phyloP scores from a whole-genome alignment of 2,329 filamentous ascomycete genomes.

The Tricladium varicosporioides region DNA sequence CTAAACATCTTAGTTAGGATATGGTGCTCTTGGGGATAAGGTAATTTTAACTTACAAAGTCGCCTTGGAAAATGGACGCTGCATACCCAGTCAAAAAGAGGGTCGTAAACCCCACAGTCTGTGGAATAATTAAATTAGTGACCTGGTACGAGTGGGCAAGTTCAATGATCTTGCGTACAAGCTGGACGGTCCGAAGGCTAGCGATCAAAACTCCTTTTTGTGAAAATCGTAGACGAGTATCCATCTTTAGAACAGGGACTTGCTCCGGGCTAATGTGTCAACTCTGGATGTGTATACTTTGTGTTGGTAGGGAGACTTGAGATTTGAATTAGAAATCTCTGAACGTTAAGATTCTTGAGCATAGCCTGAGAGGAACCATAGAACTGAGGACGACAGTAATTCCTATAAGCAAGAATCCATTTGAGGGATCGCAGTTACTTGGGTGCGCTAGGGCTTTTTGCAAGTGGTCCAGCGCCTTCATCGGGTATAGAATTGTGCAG shows the following conservation, averaged over 20 bases:
- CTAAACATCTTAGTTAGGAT: neutral
- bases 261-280: neutral
- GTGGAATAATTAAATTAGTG: neutral
- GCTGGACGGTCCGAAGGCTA: neutral
- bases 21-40: neutral
- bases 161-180: neutral
- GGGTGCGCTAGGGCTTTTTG: neutral
- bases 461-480: neutral
- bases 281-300: neutral
- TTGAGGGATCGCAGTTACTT: neutral
- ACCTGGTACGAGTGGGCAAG: neutral
- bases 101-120: neutral
- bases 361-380: neutral
- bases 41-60: conserved; percentile 3
- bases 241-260: neutral
- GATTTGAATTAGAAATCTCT: neutral
- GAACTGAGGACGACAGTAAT: neutral
- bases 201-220: neutral
- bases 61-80: conserved; percentile 1
- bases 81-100: conserved; percentile 2
- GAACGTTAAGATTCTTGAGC: neutral
- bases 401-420: neutral
- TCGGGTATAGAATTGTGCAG: neutral
- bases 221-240: neutral
- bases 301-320: neutral